Evolutionary conservation across 179 eudicot species (phyloP), one percentile per base, ranked within the genome.

Genomic region (Spinacia oleracea): DNA sequence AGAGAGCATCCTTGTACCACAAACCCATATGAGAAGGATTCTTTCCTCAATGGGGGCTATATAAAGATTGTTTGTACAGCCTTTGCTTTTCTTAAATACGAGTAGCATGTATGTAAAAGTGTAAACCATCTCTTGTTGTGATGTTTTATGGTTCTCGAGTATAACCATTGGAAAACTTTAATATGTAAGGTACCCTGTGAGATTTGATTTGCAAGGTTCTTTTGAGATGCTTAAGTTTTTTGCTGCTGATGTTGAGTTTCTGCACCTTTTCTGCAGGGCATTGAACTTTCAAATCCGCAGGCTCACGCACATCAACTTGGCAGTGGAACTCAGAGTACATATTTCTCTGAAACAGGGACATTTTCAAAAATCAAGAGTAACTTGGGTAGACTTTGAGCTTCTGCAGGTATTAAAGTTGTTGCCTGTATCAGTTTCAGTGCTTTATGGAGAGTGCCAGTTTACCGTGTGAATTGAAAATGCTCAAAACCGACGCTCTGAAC

Each of bases 301-400:
- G 98, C 99, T 48, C 89, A 79, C 70, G 96, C 91, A n/a, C 92
- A 91, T 87, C 96, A 89, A 79, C 89, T 95, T 18, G 98, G 93
- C 25, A 86, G 91, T 78, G 98, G 99, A 78, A 93, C 96, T 42
- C 97, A 93, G 79, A 93, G 99, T 82, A 93, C 98, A 42, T 95
- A 93, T 75, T 96, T 96, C 84, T 96, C 99, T n/a, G 99, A 96
- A 81, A 91, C 89, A 18, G 99, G 99, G 48, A 91, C 96, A 23
- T 93, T 96, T 80, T 93, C 99, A 18, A 96, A 91, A 92, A 92
- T 96, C 79, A 96, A 92, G 89, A 89, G 82, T 15, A 79, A 79
- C 53, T 27, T 79, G 31, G 56, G 82, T 73, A 64, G 89, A 84
- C 84, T 85, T 5, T 91, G 89, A 89, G 81, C 79, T 73, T 23